Percentiles rank a stretch among this genome's conserved stretches.
Evolutionary conservation across 2,329 filamentous ascomycete genomes (phyloP).

Genomic region (Calycina marina): DNA sequence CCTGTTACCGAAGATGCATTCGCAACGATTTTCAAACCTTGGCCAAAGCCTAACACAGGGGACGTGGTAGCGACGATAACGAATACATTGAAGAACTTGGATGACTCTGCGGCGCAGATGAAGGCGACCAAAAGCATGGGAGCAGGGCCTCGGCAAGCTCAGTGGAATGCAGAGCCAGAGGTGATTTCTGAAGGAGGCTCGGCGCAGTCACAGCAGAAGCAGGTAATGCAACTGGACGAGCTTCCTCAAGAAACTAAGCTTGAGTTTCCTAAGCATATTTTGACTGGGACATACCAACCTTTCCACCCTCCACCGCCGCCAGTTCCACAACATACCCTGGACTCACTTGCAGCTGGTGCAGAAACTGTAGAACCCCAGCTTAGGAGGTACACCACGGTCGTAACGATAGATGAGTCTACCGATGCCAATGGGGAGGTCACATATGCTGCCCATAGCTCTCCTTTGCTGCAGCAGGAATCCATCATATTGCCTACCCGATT

Average conservation of each 20-base stretch:
- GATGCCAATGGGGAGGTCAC: constrained; percentile 44
- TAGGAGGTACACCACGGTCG: constrained; percentile 47
- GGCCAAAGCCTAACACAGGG: constrained; percentile 32
- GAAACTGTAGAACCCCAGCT: constrained; percentile 28
- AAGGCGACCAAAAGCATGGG: neutral
- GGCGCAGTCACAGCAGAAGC: neutral
- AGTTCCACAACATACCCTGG: constrained; percentile 35
- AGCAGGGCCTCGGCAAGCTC: constrained; percentile 2
- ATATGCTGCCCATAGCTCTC: constrained; percentile 45
- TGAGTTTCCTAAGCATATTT: constrained; percentile 51
- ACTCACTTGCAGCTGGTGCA: constrained; percentile 24
- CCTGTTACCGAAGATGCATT: constrained; percentile 61
- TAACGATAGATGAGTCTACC: constrained; percentile 53
- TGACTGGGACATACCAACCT: constrained; percentile 58
- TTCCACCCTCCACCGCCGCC: constrained; percentile 80
- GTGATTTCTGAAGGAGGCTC: neutral
- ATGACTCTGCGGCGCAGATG: neutral
- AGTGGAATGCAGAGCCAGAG: constrained; percentile 18
- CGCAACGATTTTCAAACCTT: constrained; percentile 63
- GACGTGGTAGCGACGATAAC: constrained; percentile 55
- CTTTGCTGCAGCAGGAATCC: constrained; percentile 35
- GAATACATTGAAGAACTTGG: constrained; percentile 30
- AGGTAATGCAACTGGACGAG: neutral
- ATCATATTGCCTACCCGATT: constrained; percentile 32
- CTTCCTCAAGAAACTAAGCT: constrained; percentile 28